Conservation (phyloP, 352 stramenopile genomes). For the Hyaloperonospora brassicae region DNA sequence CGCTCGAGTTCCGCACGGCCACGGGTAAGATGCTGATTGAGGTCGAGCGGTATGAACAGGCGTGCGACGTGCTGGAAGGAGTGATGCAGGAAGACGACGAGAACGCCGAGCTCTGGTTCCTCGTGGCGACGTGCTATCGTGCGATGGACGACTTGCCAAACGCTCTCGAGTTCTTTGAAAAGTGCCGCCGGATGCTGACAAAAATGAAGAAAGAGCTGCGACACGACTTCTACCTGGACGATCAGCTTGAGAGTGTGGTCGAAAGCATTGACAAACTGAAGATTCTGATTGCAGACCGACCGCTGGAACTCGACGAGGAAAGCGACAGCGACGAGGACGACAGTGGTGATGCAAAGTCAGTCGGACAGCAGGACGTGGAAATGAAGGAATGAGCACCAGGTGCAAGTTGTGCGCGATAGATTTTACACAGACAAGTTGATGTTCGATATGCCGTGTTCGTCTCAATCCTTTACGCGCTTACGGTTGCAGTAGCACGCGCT, state of each 20-base stretch:
- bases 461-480: too few relatives aligned
- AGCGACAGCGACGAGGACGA: conserved; percentile 37
- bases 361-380: conserved; percentile 62
- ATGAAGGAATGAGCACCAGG: conserved; percentile 60
- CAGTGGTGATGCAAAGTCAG: conserved; percentile 18
- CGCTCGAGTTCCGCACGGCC: conserved; percentile 77
- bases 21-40: conserved; percentile 84
- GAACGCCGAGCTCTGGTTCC: conserved; percentile 86
- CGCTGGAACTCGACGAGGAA: conserved; percentile 48
- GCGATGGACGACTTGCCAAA: conserved; percentile 78
- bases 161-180: conserved; percentile 83
- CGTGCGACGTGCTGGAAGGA: conserved; percentile 72
- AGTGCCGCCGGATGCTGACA: conserved; percentile 64
- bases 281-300: conserved; percentile 46
- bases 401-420: conserved; percentile 25
- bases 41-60: conserved; percentile 75
- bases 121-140: conserved; percentile 82
- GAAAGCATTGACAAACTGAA: conserved; percentile 52
- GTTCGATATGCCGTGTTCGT: too few relatives aligned
- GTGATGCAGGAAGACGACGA: conserved; percentile 88
- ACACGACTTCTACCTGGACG: conserved; percentile 64
- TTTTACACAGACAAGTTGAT: conserved; percentile 26
- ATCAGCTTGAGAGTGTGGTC: conserved; percentile 72
- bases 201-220: conserved; percentile 73
- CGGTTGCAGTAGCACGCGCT: too few relatives aligned